A percentile compares a stretch with the other conserved stretches of the same genome.
Evolutionary conservation across 192 early-diverging fungal genomes (phyloP).

Genomic region (Coemansia sp.): DNA sequence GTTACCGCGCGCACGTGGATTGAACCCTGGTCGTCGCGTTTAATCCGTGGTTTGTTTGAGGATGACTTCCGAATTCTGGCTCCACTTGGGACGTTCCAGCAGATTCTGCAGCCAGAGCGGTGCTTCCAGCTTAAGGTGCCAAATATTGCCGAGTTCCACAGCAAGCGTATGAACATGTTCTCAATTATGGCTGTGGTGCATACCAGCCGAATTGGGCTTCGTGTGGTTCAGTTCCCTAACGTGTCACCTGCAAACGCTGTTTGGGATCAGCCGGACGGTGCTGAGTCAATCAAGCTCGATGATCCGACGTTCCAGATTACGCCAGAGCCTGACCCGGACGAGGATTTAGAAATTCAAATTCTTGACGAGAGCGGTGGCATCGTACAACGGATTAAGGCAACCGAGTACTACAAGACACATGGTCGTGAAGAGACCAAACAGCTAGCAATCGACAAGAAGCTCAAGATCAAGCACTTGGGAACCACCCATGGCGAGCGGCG

Average conservation of each 20-base stretch:
- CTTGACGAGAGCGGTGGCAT: slow-evolving; percentile 31
- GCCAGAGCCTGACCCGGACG: slow-evolving; percentile 26
- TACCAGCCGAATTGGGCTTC: slow-evolving; percentile 40
- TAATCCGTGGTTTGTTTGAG: slow-evolving; percentile 46
- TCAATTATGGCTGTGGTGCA: slow-evolving; percentile 50
- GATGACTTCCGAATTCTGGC: slow-evolving; percentile 47
- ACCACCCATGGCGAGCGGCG: slow-evolving; percentile 24
- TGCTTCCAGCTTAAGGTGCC: slow-evolving; percentile 55
- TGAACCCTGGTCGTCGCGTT: slow-evolving; percentile 47
- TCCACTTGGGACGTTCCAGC: slow-evolving; percentile 50
- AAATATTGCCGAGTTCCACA: slow-evolving; percentile 50
- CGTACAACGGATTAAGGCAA: slow-evolving; percentile 10
- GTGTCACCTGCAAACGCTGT: slow-evolving; percentile 35
- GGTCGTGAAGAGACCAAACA: slow-evolving; percentile 26
- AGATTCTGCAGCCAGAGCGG: slow-evolving; percentile 51
- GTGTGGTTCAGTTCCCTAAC: slow-evolving; percentile 42
- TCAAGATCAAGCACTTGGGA: slow-evolving; percentile 25
- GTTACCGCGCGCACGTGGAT: slow-evolving; percentile 49
- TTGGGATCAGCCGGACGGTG: slow-evolving; percentile 32
- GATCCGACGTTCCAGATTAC: slow-evolving; percentile 39
- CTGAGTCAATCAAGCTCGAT: slow-evolving; percentile 36
- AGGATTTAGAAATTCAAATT: slow-evolving; percentile 27
- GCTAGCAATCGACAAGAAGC: slow-evolving; percentile 13
- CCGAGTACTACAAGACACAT: slow-evolving; percentile 49
- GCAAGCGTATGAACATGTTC: slow-evolving; percentile 54